Evolutionary conservation across 1,284 basidiomycete species (phyloP).

Genomic region (Pholiota adiposa): DNA sequence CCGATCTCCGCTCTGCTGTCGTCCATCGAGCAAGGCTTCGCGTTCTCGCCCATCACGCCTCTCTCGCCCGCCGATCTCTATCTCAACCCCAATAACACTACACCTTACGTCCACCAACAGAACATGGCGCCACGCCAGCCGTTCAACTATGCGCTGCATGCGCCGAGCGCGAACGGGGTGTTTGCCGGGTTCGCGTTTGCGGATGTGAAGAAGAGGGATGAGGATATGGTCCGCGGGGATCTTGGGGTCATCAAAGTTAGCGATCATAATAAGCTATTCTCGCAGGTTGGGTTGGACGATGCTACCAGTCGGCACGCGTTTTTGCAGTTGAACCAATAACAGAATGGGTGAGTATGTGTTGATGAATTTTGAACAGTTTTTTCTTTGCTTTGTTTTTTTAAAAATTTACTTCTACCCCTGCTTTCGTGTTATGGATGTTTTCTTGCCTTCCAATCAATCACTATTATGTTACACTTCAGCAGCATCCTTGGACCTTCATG

Average conservation of each 20-base stretch:
- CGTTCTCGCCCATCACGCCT: constrained; percentile 62
- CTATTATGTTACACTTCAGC: neutral
- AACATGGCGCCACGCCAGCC: constrained; percentile 26
- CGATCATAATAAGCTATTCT: constrained; percentile 22
- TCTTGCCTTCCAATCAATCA: neutral
- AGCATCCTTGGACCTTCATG: too few relatives aligned
- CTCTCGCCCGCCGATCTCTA: constrained; percentile 62
- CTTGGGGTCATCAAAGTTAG: constrained; percentile 22
- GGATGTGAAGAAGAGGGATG: constrained; percentile 11
- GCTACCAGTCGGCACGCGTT: constrained; percentile 16
- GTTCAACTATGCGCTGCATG: constrained; percentile 30
- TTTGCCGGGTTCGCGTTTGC: constrained; percentile 16
- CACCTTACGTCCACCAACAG: constrained; percentile 23
- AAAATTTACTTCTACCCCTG: neutral
- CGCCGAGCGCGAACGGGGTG: constrained; percentile 13
- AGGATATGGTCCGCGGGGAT: constrained; percentile 18
- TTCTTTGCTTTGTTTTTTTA: neutral
- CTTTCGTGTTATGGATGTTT: constrained; percentile 3
- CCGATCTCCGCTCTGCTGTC: constrained; percentile 71
- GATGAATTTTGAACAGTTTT: neutral
- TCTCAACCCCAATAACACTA: constrained; percentile 27
- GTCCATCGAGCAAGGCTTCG: constrained; percentile 71
- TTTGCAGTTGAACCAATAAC: constrained; percentile 18
- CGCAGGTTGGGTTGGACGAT: constrained; percentile 24
- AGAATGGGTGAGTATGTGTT: neutral